Evolutionary conservation across 2,329 filamentous ascomycete genomes (phyloP), one percentile per base, ranked within the genome.

Genomic region (Cercospora citrullina): DNA sequence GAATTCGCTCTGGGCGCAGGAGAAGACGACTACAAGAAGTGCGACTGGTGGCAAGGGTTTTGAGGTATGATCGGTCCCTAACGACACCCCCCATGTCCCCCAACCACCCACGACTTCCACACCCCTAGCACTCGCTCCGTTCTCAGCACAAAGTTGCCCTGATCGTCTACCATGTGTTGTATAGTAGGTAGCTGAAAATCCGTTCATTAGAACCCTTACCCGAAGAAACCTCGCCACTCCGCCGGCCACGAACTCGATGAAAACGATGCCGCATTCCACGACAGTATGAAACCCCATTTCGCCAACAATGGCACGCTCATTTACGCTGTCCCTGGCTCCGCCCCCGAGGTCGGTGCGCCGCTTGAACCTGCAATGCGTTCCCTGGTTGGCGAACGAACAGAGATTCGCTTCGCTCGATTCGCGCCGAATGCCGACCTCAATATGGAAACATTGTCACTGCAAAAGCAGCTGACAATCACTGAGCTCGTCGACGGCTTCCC

Each of bases 1-100:
- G 93, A 94, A 96, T 78, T 96, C 93, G 59, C 84, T 97, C 65
- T 97, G 96, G 80, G 91, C 91, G 78, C 87, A 90, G 80, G 89
- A 80, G 69, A 88, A 87, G 82, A 59, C 68, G 18, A 72, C 68
- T 55, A 61, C 68, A 12, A 72, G 69, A 63, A 70, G 72, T 31
- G 48, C 45, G 31, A 53, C 63, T 21, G 68, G 68, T 21, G 68
- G 64, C 21, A 72, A 71, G 64, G 74, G 73, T 48, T 75, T 76
- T 73, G 90, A 98, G 94, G 95, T 98, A 89, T 91, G 94, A 94
- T 81, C 83, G 79, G 79, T 80, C 80, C 76, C 78, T 76, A 16
- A 23, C 57, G 59, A 64, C 55, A 30, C 23, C 73, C 75, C 75
- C 53, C 75, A 74, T 23, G 51, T 31, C 30, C 53, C 57, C 21